Conservation (phyloP, 2,329 filamentous ascomycete genomes). For the Alternaria infectoria region DNA sequence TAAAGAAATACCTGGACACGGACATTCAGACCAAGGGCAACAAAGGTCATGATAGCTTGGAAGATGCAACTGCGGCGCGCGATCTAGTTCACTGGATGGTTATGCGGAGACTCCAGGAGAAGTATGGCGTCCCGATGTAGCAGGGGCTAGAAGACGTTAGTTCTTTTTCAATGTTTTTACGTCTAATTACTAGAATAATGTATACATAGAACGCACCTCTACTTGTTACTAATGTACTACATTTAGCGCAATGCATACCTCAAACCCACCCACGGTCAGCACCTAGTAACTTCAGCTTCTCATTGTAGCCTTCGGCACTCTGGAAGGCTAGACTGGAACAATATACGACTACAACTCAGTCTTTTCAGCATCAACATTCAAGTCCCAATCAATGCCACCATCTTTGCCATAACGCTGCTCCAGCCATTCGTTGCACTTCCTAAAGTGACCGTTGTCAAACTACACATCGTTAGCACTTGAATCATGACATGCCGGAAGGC, state of each 20-base stretch:
- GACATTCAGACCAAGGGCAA: slow-evolving; percentile 79
- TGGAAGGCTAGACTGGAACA: neutral
- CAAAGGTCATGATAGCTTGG: slow-evolving; percentile 82
- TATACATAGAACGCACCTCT: too few relatives aligned
- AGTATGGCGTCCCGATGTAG: neutral
- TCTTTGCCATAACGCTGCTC: slow-evolving; percentile 77
- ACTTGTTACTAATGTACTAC: too few relatives aligned
- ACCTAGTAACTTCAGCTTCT: too few relatives aligned
- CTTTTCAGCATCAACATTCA: slow-evolving; percentile 56
- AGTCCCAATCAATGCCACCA: slow-evolving; percentile 84
- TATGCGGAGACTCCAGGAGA: slow-evolving; percentile 19
- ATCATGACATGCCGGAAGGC: neutral
- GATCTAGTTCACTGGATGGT: slow-evolving; percentile 86
- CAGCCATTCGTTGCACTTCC: slow-evolving; percentile 84
- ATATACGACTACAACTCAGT: neutral
- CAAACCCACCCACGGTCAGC: neutral
- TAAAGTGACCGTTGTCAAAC: slow-evolving; percentile 83
- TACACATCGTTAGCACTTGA: slow-evolving; percentile 46
- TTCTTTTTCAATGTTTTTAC: too few relatives aligned
- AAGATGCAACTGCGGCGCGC: slow-evolving; percentile 86
- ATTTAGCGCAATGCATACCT: too few relatives aligned
- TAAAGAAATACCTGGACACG: slow-evolving; percentile 79
- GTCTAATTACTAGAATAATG: too few relatives aligned
- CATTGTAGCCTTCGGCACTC: too few relatives aligned
- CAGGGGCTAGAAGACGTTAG: too few relatives aligned